These are phyloP conservation scores for Clathrospora elynae DNA, from an alignment of 2,329 filamentous ascomycete species.

Conservation along the genomic window DNA sequence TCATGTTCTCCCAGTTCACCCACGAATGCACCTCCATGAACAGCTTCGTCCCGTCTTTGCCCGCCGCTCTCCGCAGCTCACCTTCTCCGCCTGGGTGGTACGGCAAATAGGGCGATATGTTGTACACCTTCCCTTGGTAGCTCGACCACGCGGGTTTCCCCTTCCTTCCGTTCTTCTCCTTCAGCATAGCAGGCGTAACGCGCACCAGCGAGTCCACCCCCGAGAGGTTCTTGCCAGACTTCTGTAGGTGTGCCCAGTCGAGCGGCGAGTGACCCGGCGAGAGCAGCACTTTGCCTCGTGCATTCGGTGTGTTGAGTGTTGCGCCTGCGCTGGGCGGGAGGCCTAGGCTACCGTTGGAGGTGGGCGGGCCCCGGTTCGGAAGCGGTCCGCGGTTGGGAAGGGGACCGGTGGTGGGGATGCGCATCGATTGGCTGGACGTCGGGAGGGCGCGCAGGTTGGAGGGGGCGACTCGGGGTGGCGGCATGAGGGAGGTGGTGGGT, in stretches of 20 bases:
- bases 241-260: conserved; percentile 89
- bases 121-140: conserved; percentile 90
- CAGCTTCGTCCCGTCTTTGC: conserved; percentile 69
- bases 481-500: conserved; percentile 40
- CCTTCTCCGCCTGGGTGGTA: conserved; percentile 89
- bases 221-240: conserved; percentile 63
- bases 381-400: conserved; percentile 54
- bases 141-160: conserved; percentile 89
- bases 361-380: conserved; percentile 49
- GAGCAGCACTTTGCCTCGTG: conserved; percentile 71
- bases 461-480: conserved; percentile 44
- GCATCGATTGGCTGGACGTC: conserved; percentile 40
- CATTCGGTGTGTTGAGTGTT: conserved; percentile 48
- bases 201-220: conserved; percentile 63
- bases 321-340: conserved; percentile 36
- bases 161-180: conserved; percentile 77
- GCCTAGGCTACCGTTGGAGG: conserved; percentile 50
- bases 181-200: conserved; percentile 82
- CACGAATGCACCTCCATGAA: conserved; percentile 70
- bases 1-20: conserved; percentile 72
- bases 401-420: conserved; percentile 54
- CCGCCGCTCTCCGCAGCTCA: conserved; percentile 77
- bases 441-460: conserved; percentile 45
- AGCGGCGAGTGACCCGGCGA: conserved; percentile 92
- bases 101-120: conserved; percentile 84